Evolutionary conservation across 441 rosid species (phyloP).

Genomic region (Erodium trifolium): DNA sequence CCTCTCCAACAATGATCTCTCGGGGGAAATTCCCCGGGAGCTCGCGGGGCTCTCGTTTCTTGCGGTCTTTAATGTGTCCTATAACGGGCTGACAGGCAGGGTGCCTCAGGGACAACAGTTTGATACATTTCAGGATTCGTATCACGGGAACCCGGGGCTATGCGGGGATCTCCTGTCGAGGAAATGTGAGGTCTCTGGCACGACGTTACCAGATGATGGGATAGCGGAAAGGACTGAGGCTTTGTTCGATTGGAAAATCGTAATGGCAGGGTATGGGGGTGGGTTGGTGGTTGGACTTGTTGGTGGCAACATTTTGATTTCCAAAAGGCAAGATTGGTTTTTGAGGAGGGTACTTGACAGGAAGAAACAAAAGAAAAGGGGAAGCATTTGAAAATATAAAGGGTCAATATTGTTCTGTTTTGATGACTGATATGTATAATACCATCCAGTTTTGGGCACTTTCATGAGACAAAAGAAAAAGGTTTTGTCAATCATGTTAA

Average conservation of each 20-base stretch:
- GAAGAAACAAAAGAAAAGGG: neutral
- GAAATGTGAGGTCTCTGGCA: neutral
- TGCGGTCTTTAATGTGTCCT: slow-evolving; percentile 2
- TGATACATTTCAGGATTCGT: slow-evolving; percentile 6
- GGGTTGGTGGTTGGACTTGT: slow-evolving; percentile 1
- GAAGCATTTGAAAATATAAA: too few relatives aligned
- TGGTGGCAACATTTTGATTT: neutral
- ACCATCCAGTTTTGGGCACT: too few relatives aligned
- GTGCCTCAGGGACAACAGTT: slow-evolving; percentile 6
- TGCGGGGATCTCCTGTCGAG: slow-evolving; percentile 2
- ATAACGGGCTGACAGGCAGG: neutral
- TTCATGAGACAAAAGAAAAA: too few relatives aligned
- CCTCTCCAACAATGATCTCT: neutral
- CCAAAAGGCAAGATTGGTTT: neutral
- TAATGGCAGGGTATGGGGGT: neutral
- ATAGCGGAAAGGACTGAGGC: neutral
- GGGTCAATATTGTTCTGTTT: too few relatives aligned
- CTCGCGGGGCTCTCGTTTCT: neutral
- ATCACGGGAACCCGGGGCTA: neutral
- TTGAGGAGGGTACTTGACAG: neutral
- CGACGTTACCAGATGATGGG: neutral
- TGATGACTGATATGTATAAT: too few relatives aligned
- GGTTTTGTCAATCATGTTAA: too few relatives aligned
- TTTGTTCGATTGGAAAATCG: neutral
- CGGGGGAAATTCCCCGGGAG: neutral